Evolutionary conservation across 495 filamentous ascomycete genomes (phyloP).

Genomic region (Talaromyces ruber): DNA sequence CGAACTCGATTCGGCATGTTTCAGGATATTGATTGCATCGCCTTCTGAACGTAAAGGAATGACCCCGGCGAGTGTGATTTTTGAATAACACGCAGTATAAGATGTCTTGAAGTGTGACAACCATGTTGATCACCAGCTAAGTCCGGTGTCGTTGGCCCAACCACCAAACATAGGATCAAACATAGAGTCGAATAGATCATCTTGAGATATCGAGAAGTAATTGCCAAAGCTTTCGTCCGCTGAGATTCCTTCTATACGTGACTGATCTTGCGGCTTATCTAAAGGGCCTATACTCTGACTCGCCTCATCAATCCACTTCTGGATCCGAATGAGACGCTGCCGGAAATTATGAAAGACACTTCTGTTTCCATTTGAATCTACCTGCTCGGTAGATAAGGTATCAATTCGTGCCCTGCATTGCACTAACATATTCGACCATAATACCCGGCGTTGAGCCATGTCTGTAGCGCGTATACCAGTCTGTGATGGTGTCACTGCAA

Average conservation of each 20-base stretch:
- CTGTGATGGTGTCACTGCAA: background rate
- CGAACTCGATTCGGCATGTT: background rate
- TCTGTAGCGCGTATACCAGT: background rate
- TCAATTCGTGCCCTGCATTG: conserved; percentile 9
- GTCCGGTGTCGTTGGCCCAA: background rate
- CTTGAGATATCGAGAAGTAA: background rate
- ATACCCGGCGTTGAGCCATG: background rate
- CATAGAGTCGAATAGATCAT: background rate
- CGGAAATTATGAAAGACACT: conserved; percentile 11
- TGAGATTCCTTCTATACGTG: background rate
- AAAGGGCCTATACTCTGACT: background rate
- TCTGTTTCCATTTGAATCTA: conserved; percentile 12
- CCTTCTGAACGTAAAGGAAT: background rate
- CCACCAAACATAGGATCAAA: background rate
- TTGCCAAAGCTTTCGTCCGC: background rate
- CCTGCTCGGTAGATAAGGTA: conserved; percentile 9
- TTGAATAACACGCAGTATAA: background rate
- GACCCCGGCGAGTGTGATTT: background rate
- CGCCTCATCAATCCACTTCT: background rate
- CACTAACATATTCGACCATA: conserved; percentile 7
- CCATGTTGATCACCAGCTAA: background rate
- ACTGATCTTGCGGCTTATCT: background rate
- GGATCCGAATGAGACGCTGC: conserved; percentile 9
- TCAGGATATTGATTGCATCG: background rate
- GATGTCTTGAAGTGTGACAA: background rate